Base-by-base conservation (phyloP, 2,329 filamentous ascomycete genomes). In the Fusarium veterinarium region DNA sequence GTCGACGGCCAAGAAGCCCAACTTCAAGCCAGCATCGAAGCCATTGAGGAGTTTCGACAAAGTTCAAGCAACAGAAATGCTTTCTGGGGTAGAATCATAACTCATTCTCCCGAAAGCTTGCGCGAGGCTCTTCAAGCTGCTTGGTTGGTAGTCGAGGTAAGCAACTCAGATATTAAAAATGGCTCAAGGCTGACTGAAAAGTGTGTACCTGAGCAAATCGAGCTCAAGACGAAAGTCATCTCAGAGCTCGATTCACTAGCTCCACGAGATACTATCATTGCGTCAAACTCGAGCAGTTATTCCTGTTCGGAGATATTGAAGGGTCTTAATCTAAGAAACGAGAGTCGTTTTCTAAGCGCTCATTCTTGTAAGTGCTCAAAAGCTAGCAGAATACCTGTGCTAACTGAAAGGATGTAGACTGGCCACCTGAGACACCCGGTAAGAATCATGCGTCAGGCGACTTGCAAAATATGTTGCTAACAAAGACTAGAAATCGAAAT, bases 261-360 rank as follows among this genome's bases (percentile, higher is more conserved):
- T 0, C 72, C 76, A 1, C 63, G 75, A 1, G 77, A 81, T 2
- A 81, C 81, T 0, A 82, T 86, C 10, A 81, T 86, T 48, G 84
- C 83, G 0, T 85, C 83, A 1, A 86, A 86, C 58, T 86, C 85
- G 2, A 85, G 84, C 64, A 86, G 84, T 56, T 85, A 84, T 68
- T 80, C 81, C 11, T 84, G 83, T 25, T 77, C 78, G 0, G 83
- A 86, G 55, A 84, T 86, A n/a, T 66, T 85, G 1, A 75, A 82
- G 3, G 79, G 78, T 0, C 59, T 86, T 28, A 68, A 69, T 0
- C 51, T 86, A 14, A 80, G 78, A 33, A 75, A 82, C 17, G 75
- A 73, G 11, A 71, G 76, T 0, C 77, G 84, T 5, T 72, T 86
- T 23, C 69, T 85, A 31, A 86, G 84, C 61, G 80, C 81, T 8